A percentile compares a stretch with the other conserved stretches of the same genome.
Evolutionary conservation across 345 rosid genomes (phyloP).

Genomic region (Camelina laxa): DNA sequence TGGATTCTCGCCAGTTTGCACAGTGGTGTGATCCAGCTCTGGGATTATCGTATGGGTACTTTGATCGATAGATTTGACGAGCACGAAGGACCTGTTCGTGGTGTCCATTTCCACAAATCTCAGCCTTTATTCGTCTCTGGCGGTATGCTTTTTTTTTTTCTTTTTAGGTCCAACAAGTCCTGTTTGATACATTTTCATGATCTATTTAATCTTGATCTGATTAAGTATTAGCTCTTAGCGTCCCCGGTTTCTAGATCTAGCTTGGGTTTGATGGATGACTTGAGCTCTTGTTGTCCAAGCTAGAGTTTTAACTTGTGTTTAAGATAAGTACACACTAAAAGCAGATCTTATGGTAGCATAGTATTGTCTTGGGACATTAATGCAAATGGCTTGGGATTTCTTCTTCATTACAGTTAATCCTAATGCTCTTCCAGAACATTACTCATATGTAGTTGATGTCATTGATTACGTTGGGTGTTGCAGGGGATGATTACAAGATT

Average conservation of each 20-base stretch:
- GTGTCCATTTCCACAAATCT: slow-evolving; percentile 91
- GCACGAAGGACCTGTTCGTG: slow-evolving; percentile 99
- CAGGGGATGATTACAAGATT: slow-evolving; percentile 97
- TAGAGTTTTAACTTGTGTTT: slow-evolving; percentile 14
- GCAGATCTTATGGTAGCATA: background rate
- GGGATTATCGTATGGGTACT: slow-evolving; percentile 99
- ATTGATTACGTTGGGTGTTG: slow-evolving; percentile 32
- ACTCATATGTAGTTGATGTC: background rate
- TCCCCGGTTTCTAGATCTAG: slow-evolving; percentile 12
- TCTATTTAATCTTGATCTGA: background rate
- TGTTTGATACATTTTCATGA: background rate
- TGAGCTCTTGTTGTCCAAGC: slow-evolving; percentile 18
- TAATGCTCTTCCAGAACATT: background rate
- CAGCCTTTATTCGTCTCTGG: slow-evolving; percentile 97
- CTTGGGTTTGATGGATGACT: slow-evolving; percentile 8
- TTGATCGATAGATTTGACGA: slow-evolving; percentile 92
- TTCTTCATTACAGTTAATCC: background rate
- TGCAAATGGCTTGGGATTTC: slow-evolving; percentile 27
- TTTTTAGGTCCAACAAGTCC: background rate
- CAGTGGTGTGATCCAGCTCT: slow-evolving; percentile 98
- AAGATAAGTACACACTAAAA: background rate
- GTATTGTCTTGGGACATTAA: background rate
- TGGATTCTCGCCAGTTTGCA: slow-evolving; percentile 99
- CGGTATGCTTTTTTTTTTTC: slow-evolving; percentile 53
- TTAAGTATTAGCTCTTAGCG: background rate